These are phyloP conservation scores for Trichophyton schoenleinii DNA, from an alignment of 2,329 filamentous ascomycete species.

Conservation along the genomic window DNA sequence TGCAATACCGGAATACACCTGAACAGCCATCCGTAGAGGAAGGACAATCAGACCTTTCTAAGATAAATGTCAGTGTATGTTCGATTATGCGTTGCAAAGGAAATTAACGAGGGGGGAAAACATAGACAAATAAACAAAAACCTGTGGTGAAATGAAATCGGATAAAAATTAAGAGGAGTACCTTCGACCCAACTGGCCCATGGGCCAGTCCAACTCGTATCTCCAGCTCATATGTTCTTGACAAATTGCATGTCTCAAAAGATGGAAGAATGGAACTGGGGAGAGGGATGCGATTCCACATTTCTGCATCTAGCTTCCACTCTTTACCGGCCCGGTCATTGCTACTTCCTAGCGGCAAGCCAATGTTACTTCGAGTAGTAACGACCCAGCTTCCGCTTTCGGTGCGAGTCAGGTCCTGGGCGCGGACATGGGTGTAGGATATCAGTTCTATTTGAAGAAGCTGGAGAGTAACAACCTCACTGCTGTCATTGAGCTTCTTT, in stretches of 20 bases:
- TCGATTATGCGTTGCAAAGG: neutral
- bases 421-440: constrained; percentile 64
- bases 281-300: constrained; percentile 62
- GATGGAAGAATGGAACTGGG: constrained; percentile 79
- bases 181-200: constrained; percentile 46
- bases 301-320: constrained; percentile 51
- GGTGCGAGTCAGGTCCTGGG: constrained; percentile 58
- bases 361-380: constrained; percentile 57
- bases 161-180: constrained; percentile 22
- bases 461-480: constrained; percentile 60
- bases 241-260: constrained; percentile 81
- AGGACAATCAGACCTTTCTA: constrained; percentile 64
- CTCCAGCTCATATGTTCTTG: constrained; percentile 70
- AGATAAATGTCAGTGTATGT: constrained; percentile 13
- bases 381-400: constrained; percentile 68
- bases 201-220: constrained; percentile 66
- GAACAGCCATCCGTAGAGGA: constrained; percentile 64
- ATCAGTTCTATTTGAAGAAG: constrained; percentile 72
- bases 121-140: neutral
- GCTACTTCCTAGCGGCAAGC: constrained; percentile 52
- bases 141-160: constrained; percentile 1
- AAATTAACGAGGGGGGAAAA: neutral
- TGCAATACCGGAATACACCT: constrained; percentile 76
- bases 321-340: constrained; percentile 52
- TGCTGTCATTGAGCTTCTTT: constrained; percentile 58